Base-by-base conservation (phyloP, 176 grass and related monocot genomes). In the Carex littledalei region DNA sequence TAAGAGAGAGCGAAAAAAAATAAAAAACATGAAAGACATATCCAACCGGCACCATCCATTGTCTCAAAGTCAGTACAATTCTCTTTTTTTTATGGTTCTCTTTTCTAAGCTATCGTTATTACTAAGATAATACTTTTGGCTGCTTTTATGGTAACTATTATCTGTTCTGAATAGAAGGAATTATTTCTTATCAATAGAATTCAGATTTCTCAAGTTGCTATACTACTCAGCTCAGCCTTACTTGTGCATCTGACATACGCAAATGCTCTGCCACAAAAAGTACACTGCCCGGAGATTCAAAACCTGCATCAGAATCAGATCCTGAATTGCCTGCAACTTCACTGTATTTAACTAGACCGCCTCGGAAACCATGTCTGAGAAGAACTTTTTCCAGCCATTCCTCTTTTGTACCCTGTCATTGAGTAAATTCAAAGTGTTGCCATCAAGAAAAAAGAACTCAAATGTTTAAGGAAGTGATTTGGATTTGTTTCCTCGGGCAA, bases 241-340 rank as follows among this genome's bases (percentile, higher is more conserved):
- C 95, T 88, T 98, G 92, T 45, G 88, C 83, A 92, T 98, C 95
- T 90, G 95, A 98, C 81, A 93, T 87, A 2, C 85, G 88, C 83
- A 94, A 85, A 56, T 98, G 95, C 64, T 98, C 92, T 64, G 95
- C 92, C 35, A 87, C 52, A 80, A 98, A 98, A 81, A 98, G 61
- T 31, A 89, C 4, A 76, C 74, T 85, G 6, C 70, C 76, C 26
- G 5, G 22, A 84, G 72, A 49, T 62, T 89, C 69, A 34, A 34
- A 76, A 70, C 69, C 17, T 65, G 47, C 16, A 86, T 82, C 79
- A 47, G 86, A 66, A 84, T 87, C 63, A 26, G 8, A 88, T 22
- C 72, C 72, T 26, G 87, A 34, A 83, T 85, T 88, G 59, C 81
- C 74, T 53, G 86, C 87, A 85, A 93, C 81, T 67, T 90, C 84